Percentiles rank a stretch among this genome's conserved stretches.
phyloP scores from a whole-genome alignment of 2,329 filamentous ascomycete genomes.

The Alternaria sp. region DNA sequence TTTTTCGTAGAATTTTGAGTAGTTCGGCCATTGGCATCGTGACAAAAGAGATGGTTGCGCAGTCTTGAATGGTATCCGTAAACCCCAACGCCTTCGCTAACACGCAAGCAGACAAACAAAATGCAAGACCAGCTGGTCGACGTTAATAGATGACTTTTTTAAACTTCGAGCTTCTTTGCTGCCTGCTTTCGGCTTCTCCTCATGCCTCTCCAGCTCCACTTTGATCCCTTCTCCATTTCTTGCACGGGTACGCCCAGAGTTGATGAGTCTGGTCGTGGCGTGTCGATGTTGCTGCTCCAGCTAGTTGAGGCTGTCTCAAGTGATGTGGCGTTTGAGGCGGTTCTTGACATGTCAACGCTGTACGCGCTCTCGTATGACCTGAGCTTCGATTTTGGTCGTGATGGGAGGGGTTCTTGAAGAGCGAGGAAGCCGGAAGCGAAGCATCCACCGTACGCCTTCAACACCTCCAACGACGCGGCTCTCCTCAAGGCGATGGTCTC shows the following conservation, averaged over 20 bases:
- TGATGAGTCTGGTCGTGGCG: constrained; percentile 42
- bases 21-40: constrained; percentile 4
- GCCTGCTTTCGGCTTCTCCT: constrained; percentile 25
- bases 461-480: constrained; percentile 35
- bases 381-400: constrained; percentile 25
- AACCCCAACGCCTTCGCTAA: constrained; percentile 29
- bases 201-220: constrained; percentile 32
- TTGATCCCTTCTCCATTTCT: constrained; percentile 18
- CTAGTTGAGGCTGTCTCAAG: constrained; percentile 17
- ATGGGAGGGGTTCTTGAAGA: constrained; percentile 31
- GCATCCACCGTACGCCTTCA: constrained; percentile 43
- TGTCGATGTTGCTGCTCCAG: constrained; percentile 23
- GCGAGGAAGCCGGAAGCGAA: constrained; percentile 41
- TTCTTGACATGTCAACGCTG: constrained; percentile 28
- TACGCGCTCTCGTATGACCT: constrained; percentile 31
- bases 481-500: constrained; percentile 30
- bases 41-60: constrained; percentile 20
- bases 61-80: constrained; percentile 1
- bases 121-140: constrained; percentile 4
- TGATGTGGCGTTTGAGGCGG: constrained; percentile 35
- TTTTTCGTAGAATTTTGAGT: neutral
- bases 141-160: neutral
- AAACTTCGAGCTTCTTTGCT: neutral
- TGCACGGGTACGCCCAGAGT: constrained; percentile 30
- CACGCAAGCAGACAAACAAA: constrained; percentile 10